Base-by-base conservation (phyloP, 108 stramenopile species). In the Epipyxis sp. region DNA sequence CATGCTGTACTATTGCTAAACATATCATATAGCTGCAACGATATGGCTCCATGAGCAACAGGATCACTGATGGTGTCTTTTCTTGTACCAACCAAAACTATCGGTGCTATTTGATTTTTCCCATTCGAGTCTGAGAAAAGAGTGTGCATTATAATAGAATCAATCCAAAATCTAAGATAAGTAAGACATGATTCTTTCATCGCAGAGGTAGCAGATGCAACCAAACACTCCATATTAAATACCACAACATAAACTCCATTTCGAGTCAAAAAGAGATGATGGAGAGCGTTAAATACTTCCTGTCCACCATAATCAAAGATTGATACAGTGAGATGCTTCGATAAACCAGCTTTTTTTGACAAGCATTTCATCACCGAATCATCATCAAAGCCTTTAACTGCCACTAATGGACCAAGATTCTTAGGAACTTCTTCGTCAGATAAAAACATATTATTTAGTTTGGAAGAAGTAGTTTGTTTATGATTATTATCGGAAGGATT, bases 261-360 rank as follows among this genome's bases (percentile, higher is more conserved):
- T 37, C 40, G 20, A 13, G 65, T 68, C 20, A 68, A 37, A 25
- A 68, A 68, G 41, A 68, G 20, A 40, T 20, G 65, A 68, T 68
- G 65, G 41, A 68, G 20, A 16, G 40, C 65, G 40, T 68, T 68
- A 41, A 25, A 68, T 20, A 68, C 65, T 40, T 37, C 20, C 20
- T 68, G 65, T 20, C 65, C 65, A 20, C 65, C 65, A 25, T 37
- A 68, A 68, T 68, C 65, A 68, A 68, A 68, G 29, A 68, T 37
- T 40, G 65, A 68, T n/a, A n/a, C n/a, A 37, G 40, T 68, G 65
- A 68, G 20, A 68, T 37, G 20, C 65, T 68, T 68, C 65, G 65
- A 68, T 37, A 68, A 57, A 16, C 20, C 54, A 57, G 54, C 54
- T 57, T 57, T 57, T 57, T 25, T 57, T 25, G 54, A 16, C 54